phyloP scores from a whole-genome alignment of 441 rosid genomes.

The Pelargonium citronellum region DNA sequence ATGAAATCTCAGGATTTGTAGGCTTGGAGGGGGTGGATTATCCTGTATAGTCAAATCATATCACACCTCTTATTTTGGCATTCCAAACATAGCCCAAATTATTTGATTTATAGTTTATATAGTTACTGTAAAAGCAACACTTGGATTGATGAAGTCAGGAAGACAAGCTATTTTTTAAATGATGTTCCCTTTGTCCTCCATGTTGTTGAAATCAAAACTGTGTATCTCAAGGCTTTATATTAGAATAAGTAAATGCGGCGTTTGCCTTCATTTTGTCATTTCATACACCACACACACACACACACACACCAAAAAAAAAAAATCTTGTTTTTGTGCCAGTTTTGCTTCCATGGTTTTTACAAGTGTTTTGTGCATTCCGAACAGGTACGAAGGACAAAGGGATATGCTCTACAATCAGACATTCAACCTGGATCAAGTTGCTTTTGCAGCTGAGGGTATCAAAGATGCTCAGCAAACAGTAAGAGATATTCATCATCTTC shows the following conservation, averaged over 20 bases:
- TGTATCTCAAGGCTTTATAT: too few relatives aligned
- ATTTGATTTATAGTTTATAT: too few relatives aligned
- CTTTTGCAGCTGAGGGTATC: constrained; percentile 87
- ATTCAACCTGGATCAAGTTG: constrained; percentile 95
- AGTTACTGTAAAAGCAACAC: neutral
- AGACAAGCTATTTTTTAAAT: neutral
- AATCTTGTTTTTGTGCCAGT: neutral
- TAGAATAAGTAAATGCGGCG: too few relatives aligned
- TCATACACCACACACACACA: too few relatives aligned
- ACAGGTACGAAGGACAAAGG: constrained; percentile 96
- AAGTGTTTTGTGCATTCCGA: neutral
- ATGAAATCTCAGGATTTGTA: too few relatives aligned
- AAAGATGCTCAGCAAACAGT: constrained; percentile 98
- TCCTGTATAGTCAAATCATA: too few relatives aligned
- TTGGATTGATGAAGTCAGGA: neutral
- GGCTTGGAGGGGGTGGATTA: too few relatives aligned
- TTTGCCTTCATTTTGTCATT: neutral
- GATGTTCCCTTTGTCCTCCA: neutral
- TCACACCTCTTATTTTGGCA: too few relatives aligned
- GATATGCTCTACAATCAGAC: constrained; percentile 96
- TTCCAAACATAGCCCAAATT: too few relatives aligned
- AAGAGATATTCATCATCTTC: constrained; percentile 24
- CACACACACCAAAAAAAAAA: neutral
- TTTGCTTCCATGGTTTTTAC: constrained; percentile 1
- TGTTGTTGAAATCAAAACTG: neutral